Conservation (phyloP, 1,139 yeast species). For the Yamadazyma buinensis region DNA sequence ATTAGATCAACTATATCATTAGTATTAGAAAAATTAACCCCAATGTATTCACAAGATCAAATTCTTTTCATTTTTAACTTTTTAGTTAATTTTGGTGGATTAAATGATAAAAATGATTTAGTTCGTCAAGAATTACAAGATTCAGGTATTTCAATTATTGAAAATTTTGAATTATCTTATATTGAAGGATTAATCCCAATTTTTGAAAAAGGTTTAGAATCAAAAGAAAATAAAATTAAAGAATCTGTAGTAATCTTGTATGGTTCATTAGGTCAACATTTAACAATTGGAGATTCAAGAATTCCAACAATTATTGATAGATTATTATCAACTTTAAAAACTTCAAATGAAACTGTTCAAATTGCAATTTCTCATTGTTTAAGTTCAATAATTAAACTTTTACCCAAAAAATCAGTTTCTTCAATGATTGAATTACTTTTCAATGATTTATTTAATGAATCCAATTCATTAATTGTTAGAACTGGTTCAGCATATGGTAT, state of each 20-base stretch:
- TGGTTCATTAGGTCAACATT: conserved; percentile 84
- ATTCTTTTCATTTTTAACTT: conserved; percentile 55
- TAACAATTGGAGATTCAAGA: conserved; percentile 61
- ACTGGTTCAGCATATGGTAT: conserved; percentile 97
- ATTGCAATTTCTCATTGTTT: conserved; percentile 81
- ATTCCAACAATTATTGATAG: conserved; percentile 63
- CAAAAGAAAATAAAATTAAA: conserved; percentile 59
- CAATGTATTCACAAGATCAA: conserved; percentile 33
- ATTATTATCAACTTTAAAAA: conserved; percentile 68
- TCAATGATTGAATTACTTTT: conserved; percentile 57
- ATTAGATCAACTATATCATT: conserved; percentile 78
- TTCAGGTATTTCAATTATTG: conserved; percentile 77
- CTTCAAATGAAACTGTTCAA: conserved; percentile 89
- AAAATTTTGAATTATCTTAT: conserved; percentile 56
- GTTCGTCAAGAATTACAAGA: conserved; percentile 84
- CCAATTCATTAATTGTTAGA: conserved; percentile 52
- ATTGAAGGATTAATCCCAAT: conserved; percentile 74
- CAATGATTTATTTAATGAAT: conserved; percentile 47
- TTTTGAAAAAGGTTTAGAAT: conserved; percentile 60
- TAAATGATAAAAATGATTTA: conserved; percentile 68
- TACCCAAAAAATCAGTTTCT: conserved; percentile 42
- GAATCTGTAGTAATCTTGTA: conserved; percentile 83
- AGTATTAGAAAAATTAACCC: conserved; percentile 57
- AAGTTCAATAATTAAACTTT: conserved; percentile 70
- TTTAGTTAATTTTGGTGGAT: conserved; percentile 56